Base-by-base conservation (phyloP, 1,284 basidiomycete species). In the Tilletiopsis washingtonensis region DNA sequence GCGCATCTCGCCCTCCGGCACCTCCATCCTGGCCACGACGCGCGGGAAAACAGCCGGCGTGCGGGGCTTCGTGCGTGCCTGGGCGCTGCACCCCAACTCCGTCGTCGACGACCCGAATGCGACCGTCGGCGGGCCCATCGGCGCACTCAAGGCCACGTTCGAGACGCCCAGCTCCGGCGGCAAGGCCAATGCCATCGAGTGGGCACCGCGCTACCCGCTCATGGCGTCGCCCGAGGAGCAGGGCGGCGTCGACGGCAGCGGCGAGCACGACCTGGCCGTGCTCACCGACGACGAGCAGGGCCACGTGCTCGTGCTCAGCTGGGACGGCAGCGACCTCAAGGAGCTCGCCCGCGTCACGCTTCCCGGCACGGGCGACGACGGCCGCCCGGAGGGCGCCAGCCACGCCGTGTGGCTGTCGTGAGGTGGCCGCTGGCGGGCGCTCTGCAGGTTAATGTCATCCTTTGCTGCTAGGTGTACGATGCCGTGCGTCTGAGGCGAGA, bases 381-480 rank as follows among this genome's bases (percentile, higher is more conserved):
- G 43, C 21, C 15, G 51, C 17, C 14, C 23, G 9, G 43, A 67
- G 41, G 64, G 66, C 9, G 68, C 68, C 6, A 71, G 68, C 46
- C 68, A 71, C 45, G 68, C 67, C 3, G 59, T 69, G 15, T 71
- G 68, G 68, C 53, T 71, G n/a, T n/a, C n/a, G n/a, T n/a, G n/a
- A n/a, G n/a, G n/a, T n/a, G n/a, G n/a, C n/a, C n/a, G n/a, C n/a
- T n/a, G n/a, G n/a, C n/a, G n/a, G n/a, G n/a, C n/a, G n/a, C n/a
- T n/a, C n/a, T n/a, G n/a, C n/a, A n/a, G n/a, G n/a, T n/a, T n/a
- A n/a, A n/a, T n/a, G n/a, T n/a, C n/a, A n/a, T n/a, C n/a, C n/a
- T n/a, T n/a, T n/a, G n/a, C n/a, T n/a, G n/a, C n/a, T n/a, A n/a
- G n/a, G n/a, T n/a, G n/a, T n/a, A n/a, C n/a, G n/a, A n/a, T n/a